Evolutionary conservation across 2,329 filamentous ascomycete genomes (phyloP), one percentile per base, ranked within the genome.

Genomic region (Aureobasidium sp.): DNA sequence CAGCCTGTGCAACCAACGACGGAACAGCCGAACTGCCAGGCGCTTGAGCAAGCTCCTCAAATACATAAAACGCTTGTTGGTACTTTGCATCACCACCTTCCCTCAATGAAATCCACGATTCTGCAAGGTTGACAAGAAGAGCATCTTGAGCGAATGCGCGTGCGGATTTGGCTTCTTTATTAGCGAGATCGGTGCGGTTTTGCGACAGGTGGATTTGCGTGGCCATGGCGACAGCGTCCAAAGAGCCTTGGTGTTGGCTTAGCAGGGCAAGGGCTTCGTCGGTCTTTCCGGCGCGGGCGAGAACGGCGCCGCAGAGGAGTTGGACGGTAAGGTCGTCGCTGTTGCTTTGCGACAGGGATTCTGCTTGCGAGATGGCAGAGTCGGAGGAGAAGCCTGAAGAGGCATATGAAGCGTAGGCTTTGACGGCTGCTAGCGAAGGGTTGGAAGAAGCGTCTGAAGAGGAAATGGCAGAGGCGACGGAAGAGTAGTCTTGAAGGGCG

Each of bases 61-160:
- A 97, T 65, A 97, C 93, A 80, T 99, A 97, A 77, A 96, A 97
- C 20, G 93, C 88, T 72, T 94, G 90, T 72, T 97, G 94, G 77
- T 97, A 97, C 74, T 91, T 94, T 69, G 96, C 92, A 68, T 92
- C 92, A 71, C 93, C 93, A 71, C 94, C 93, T 88, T 93, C 80
- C 74, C 94, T 83, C 75, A 97, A 76, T 32, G 92, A 92, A 66
- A 96, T 89, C 94, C 93, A 99, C 8, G 90, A 90, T 78, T 99
- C 94, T 8, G 92, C 92, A 67, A 99, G 78, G 76, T 99, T 97
- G 67, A 97, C 90, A 55, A 97, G 80, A 43, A 97, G 79, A 68
- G 88, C 96, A 73, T 97, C 94, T 76, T 99, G 93, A 8, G 93
- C 94, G 90, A 93, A 97, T 76, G 90, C 85, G 73, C 92, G 86